Conservation (phyloP, 306 rosid genomes). For the Inga oerstediana region DNA sequence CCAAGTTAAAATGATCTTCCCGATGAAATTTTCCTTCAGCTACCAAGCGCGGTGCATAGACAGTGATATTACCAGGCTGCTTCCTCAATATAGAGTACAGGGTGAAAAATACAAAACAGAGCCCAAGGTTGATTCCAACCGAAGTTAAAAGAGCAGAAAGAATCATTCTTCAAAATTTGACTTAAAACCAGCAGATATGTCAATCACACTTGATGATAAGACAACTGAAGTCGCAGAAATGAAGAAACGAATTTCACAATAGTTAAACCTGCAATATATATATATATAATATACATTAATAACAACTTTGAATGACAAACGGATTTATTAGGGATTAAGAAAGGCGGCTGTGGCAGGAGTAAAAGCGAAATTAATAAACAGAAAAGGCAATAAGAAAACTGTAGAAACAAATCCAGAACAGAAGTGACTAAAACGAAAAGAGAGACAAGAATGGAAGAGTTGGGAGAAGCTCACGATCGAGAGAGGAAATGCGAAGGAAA, state of each 20-base stretch:
- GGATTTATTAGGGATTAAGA: background rate
- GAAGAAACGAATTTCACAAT: conserved; percentile 8
- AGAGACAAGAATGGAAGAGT: background rate
- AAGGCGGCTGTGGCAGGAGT: background rate
- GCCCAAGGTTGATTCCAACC: conserved; percentile 82
- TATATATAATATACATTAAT: background rate
- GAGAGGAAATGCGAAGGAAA: conserved; percentile 10
- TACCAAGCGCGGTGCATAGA: conserved; percentile 69
- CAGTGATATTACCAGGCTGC: conserved; percentile 66
- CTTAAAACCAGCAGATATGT: conserved; percentile 32
- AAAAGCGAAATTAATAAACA: background rate
- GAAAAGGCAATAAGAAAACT: background rate
- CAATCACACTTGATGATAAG: conserved; percentile 18
- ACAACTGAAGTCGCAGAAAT: conserved; percentile 30
- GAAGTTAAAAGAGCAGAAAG: conserved; percentile 82
- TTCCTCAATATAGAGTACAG: conserved; percentile 76
- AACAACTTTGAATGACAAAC: background rate
- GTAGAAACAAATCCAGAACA: background rate
- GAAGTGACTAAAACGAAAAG: background rate
- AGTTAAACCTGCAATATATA: conserved; percentile 31
- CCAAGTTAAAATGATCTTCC: conserved; percentile 60
- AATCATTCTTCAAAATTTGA: conserved; percentile 50
- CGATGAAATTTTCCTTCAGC: conserved; percentile 46
- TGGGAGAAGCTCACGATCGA: conserved; percentile 18
- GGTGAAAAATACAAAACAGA: conserved; percentile 67